phyloP scores from a whole-genome alignment of 1,284 basidiomycete genomes.

The Phellopilus nigrolimitatus region DNA sequence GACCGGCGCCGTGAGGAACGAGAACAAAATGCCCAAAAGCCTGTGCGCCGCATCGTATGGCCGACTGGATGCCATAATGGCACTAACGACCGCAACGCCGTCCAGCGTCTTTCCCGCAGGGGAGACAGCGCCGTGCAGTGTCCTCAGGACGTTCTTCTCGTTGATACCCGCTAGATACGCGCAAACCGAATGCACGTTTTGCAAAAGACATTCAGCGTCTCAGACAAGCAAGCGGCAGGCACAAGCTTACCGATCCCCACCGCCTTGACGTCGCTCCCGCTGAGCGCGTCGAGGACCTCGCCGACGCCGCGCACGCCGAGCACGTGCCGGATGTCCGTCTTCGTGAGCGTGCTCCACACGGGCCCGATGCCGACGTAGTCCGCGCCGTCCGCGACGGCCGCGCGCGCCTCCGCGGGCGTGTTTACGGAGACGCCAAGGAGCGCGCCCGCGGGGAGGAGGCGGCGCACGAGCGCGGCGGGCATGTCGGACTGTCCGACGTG shows the following conservation, averaged over 20 bases:
- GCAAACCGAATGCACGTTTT: conserved; percentile 5
- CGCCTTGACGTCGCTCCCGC: conserved; percentile 58
- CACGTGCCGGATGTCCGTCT: conserved; percentile 56
- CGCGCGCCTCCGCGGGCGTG: conserved; percentile 56
- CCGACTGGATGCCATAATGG: conserved; percentile 70
- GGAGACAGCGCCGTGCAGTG: conserved; percentile 67
- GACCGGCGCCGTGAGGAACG: conserved; percentile 34
- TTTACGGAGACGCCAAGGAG: conserved; percentile 85
- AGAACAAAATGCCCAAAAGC: conserved; percentile 40
- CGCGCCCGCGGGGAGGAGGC: conserved; percentile 62
- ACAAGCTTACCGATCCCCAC: conserved; percentile 74
- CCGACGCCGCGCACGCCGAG: conserved; percentile 66
- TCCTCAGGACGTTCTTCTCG: conserved; percentile 64
- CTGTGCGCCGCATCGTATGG: conserved; percentile 55
- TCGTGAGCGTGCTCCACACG: conserved; percentile 71
- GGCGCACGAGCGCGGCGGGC: conserved; percentile 65
- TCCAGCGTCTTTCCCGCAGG: conserved; percentile 54
- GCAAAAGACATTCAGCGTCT: not conserved
- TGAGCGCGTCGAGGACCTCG: conserved; percentile 56
- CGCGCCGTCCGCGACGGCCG: conserved; percentile 53
- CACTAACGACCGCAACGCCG: conserved; percentile 89
- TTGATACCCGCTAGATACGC: conserved; percentile 72
- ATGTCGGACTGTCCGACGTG: conserved; percentile 93
- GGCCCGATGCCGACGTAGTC: conserved; percentile 90
- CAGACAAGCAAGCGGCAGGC: not conserved